Evolutionary conservation across 2,329 filamentous ascomycete species (phyloP), one percentile per base, ranked within the genome.

Genomic region (Aspergillus jensenii): DNA sequence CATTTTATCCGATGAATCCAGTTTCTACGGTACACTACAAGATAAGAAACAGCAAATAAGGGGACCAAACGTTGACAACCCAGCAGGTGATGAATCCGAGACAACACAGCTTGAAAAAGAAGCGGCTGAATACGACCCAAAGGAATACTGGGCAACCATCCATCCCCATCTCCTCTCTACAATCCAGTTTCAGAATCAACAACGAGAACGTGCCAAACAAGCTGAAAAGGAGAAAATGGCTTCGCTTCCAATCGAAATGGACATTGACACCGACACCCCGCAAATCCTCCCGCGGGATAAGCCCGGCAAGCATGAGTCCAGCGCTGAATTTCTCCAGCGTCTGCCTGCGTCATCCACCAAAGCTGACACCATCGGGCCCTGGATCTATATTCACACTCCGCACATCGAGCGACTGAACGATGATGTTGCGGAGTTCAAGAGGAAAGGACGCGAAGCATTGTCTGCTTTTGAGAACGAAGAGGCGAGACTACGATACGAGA

Each of bases 311-410:
- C 11, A 78, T 1, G 90, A 93, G 68, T 82, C 82, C 0, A 75
- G 89, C 1, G 73, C 83, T 7, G 81, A 82, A 1, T 96, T 96
- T 65, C 74, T 95, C 2, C 59, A 75, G 8, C 85, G 90, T 8
- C 78, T 93, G 0, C 88, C 88, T 0, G 90, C 91, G 0, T 81
- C 82, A 3, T 87, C 82, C 1, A 90, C 87, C 1, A 72, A 78
- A 2, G 70, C 75, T 3, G 74, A 71, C 1, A 67, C 67, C 0
- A 64, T 75, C 0, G 79, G 82, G 3, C 82, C 82, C 0, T 95
- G 90, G 89, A 90, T 96, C 48, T 91, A 83, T 77, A 83, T 90
- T 43, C 82, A 81, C 52, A 91, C 91, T 70, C 88, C 88, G 0
- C 64, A 67, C 21, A 52, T 78, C 77, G 59, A 68, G 70, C 3